A percentile compares a stretch with the other conserved stretches of the same genome.
Conservation (phyloP, 345 rosid species). For the Anacardium occidentale region DNA sequence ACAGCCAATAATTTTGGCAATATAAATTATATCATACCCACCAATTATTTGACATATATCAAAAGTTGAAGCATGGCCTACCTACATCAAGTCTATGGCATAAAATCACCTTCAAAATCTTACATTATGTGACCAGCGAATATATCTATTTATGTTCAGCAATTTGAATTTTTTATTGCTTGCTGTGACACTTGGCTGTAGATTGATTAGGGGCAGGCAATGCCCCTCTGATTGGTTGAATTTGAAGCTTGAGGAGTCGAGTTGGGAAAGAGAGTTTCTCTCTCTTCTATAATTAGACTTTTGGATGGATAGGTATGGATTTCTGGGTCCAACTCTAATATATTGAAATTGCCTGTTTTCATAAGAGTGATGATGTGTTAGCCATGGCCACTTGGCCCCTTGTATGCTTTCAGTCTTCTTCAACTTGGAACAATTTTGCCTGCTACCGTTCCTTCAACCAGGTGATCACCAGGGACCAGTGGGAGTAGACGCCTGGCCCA, state of each 20-base stretch:
- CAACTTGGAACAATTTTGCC: neutral
- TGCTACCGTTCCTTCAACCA: too few relatives aligned
- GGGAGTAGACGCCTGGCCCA: too few relatives aligned
- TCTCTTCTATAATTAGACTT: conserved; percentile 9
- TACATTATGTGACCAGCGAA: too few relatives aligned
- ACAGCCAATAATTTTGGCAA: too few relatives aligned
- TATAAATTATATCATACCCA: neutral
- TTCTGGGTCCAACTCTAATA: neutral
- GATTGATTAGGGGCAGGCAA: neutral
- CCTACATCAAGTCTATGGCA: neutral
- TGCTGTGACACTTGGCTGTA: neutral
- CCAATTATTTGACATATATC: neutral
- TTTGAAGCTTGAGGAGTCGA: neutral
- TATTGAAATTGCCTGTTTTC: too few relatives aligned
- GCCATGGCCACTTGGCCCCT: too few relatives aligned
- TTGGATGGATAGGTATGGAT: conserved; percentile 20
- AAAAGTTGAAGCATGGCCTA: neutral
- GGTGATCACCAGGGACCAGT: too few relatives aligned
- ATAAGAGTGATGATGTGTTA: too few relatives aligned
- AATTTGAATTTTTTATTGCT: neutral
- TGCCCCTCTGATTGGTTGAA: neutral
- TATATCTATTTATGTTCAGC: neutral
- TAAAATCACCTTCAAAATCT: neutral
- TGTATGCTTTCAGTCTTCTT: too few relatives aligned
- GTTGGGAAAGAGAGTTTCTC: neutral